Evolutionary conservation across 305 asterid species (phyloP).

Genomic region (Solanum aculeatissimum): DNA sequence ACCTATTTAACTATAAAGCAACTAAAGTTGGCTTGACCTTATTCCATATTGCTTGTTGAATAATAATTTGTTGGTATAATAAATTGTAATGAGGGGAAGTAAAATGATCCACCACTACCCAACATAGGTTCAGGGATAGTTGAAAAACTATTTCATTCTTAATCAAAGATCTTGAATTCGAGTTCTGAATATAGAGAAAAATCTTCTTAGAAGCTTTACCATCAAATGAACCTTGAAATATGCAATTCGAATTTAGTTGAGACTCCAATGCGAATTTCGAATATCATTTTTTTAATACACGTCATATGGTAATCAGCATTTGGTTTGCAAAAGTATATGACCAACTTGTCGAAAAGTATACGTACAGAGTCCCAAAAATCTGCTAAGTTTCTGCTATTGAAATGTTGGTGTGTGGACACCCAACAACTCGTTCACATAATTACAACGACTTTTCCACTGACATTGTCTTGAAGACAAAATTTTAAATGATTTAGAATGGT

Average conservation of each 20-base stretch:
- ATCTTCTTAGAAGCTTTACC: fast-evolving
- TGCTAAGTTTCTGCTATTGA: background rate
- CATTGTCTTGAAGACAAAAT: background rate
- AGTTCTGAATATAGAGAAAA: background rate
- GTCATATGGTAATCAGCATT: background rate
- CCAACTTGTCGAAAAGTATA: background rate
- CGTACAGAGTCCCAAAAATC: background rate
- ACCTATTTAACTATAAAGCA: background rate
- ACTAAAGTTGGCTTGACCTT: too few relatives aligned
- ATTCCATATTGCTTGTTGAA: background rate
- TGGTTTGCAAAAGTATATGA: background rate
- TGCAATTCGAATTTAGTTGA: too few relatives aligned
- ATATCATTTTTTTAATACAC: background rate
- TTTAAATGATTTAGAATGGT: background rate
- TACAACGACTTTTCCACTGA: background rate
- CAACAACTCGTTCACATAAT: background rate
- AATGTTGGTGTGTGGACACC: background rate
- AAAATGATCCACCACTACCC: background rate
- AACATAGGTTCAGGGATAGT: too few relatives aligned
- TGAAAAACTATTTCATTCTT: too few relatives aligned
- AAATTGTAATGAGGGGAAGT: background rate
- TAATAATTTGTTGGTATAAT: background rate
- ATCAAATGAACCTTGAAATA: background rate
- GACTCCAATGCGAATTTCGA: too few relatives aligned
- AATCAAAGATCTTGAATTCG: too few relatives aligned